Conservation (phyloP, 2,329 filamentous ascomycete species). For the Trichoderma sp. region DNA sequence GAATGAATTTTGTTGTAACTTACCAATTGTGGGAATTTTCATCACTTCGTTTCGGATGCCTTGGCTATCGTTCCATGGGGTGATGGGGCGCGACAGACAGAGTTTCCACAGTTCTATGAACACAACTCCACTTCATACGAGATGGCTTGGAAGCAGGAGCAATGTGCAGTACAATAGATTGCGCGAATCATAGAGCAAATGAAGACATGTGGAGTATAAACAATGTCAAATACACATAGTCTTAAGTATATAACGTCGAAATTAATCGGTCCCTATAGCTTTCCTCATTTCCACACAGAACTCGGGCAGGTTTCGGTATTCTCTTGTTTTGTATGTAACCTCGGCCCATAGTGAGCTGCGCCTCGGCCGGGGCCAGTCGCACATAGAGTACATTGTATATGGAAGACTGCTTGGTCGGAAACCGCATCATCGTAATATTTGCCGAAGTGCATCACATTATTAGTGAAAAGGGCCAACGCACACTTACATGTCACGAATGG, state of each 20-base stretch:
- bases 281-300: background rate
- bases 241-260: no score
- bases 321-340: background rate
- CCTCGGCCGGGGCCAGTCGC: background rate
- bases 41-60: background rate
- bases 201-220: background rate
- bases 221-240: background rate
- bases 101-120: background rate
- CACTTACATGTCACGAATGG: background rate
- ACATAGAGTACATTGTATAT: background rate
- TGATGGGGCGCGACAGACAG: background rate
- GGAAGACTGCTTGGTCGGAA: no score
- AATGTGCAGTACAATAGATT: background rate
- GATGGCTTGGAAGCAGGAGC: background rate
- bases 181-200: background rate
- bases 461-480: background rate
- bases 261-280: background rate
- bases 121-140: background rate
- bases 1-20: background rate
- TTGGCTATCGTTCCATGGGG: no score
- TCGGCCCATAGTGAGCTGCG: background rate
- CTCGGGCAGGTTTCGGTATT: conserved; percentile 11
- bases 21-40: background rate
- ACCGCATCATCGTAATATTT: background rate
- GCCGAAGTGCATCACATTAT: background rate